A percentile compares a stretch with the other conserved stretches of the same genome.
Evolutionary conservation across 2,329 filamentous ascomycete genomes (phyloP).

Genomic region (Niveomyces coronatus): DNA sequence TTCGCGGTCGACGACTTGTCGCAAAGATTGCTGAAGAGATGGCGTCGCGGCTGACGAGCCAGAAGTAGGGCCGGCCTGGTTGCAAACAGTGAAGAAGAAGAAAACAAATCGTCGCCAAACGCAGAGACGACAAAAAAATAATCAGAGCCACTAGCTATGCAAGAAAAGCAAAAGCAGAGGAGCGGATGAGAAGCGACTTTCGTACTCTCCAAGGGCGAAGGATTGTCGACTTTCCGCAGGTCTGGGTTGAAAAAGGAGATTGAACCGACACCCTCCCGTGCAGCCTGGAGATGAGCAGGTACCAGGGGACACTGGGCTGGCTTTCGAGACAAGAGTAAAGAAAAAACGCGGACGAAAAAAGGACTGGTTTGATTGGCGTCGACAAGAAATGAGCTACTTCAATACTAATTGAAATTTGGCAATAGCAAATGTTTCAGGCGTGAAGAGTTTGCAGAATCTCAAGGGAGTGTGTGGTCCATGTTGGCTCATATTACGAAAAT

Average conservation of each 20-base stretch:
- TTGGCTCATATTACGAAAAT: constrained; percentile 1
- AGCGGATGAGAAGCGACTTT: not conserved
- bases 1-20: not conserved
- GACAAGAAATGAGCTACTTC: no score
- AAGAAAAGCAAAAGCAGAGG: not conserved
- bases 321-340: not conserved
- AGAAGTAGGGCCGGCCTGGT: constrained; percentile 6
- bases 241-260: constrained; percentile 6
- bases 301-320: not conserved
- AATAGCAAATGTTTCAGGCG: no score
- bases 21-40: constrained; percentile 4
- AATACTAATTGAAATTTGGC: no score
- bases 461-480: no score
- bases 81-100: constrained; percentile 4
- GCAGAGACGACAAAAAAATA: not conserved
- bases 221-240: constrained; percentile 4
- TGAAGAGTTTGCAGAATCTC: no score
- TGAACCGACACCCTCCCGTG: not conserved
- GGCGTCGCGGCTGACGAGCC: constrained; percentile 1
- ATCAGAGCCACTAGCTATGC: not conserved
- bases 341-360: not conserved
- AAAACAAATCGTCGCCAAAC: constrained; percentile 1
- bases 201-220: not conserved
- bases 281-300: constrained; percentile 4
- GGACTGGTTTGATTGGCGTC: not conserved